Evolutionary conservation across 208 protist genomes (phyloP).

Genomic region (Leishmania tarentolae): DNA sequence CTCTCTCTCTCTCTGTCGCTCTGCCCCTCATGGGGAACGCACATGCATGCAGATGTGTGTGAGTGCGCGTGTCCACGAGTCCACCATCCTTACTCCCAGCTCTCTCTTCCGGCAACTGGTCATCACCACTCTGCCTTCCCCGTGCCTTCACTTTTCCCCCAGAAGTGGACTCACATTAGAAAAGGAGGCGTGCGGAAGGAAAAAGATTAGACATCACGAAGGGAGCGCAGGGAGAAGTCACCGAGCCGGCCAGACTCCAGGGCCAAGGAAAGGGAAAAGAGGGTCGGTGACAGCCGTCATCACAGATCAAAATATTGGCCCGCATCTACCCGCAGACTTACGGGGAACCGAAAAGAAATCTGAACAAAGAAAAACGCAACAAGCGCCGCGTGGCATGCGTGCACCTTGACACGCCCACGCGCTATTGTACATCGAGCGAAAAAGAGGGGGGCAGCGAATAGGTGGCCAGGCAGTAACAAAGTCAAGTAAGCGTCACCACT

Average conservation of each 20-base stretch:
- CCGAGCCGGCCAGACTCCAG: neutral
- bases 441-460: neutral
- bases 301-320: neutral
- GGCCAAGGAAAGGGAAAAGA: neutral
- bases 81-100: neutral
- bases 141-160: neutral
- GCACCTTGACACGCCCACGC: neutral
- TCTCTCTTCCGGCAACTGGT: neutral
- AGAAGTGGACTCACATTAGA: neutral
- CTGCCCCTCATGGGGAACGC: neutral
- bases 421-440: constrained; percentile 1
- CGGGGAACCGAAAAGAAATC: neutral
- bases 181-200: neutral
- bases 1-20: neutral
- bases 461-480: neutral
- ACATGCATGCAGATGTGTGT: neutral
- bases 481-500: neutral
- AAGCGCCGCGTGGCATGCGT: neutral
- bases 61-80: neutral
- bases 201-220: constrained; percentile 1
- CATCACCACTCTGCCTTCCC: neutral
- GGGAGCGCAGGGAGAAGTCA: neutral
- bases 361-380: neutral
- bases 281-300: neutral
- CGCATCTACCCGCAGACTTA: neutral